phyloP scores from a whole-genome alignment of 2,329 filamentous ascomycete species.

The Corniculantispora saksenae region DNA sequence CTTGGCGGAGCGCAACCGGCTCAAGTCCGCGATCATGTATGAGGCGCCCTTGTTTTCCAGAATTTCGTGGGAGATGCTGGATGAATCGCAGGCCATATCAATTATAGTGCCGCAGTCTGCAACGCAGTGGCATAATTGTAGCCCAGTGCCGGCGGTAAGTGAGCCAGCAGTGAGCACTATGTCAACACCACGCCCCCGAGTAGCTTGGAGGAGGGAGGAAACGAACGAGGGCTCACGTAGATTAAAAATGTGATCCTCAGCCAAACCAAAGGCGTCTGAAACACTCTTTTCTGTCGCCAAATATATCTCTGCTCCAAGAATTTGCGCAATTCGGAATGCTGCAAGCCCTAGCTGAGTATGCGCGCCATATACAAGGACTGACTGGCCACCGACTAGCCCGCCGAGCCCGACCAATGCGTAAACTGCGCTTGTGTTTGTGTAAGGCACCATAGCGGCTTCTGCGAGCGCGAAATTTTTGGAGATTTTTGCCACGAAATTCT shows the following conservation, averaged over 20 bases:
- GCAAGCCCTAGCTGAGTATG: background rate
- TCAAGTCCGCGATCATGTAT: background rate
- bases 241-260: background rate
- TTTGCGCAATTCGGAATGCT: background rate
- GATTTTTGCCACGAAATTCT: background rate
- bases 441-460: background rate
- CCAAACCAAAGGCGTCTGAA: background rate
- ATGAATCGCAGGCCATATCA: background rate
- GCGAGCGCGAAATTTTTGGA: background rate
- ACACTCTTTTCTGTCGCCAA: background rate
- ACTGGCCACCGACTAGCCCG: constrained; percentile 3
- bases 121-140: background rate
- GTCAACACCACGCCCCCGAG: background rate
- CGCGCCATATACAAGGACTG: background rate
- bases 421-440: background rate
- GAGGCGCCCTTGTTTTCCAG: background rate
- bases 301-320: background rate
- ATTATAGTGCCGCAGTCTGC: background rate
- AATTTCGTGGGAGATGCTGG: background rate
- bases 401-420: background rate
- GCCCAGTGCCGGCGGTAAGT: background rate
- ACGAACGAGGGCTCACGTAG: background rate
- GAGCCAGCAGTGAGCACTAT: background rate
- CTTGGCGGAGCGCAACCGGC: background rate
- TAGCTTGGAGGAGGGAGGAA: background rate